Conservation (phyloP, 495 filamentous ascomycete genomes). For the Podospora anserina region DNA sequence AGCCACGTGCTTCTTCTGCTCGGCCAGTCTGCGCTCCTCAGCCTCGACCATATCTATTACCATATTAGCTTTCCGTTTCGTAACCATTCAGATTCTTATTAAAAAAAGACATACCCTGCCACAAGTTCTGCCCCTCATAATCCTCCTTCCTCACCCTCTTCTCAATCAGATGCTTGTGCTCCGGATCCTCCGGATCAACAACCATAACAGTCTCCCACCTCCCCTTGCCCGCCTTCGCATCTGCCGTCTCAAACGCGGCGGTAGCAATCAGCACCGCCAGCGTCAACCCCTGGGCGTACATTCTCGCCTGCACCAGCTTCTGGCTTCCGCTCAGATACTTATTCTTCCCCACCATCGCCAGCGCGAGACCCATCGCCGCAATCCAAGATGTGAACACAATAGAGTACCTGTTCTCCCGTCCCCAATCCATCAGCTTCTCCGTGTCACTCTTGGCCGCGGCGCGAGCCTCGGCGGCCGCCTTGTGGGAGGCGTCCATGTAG, state of each 20-base stretch:
- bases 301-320: conserved; percentile 95
- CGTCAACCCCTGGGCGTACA: conserved; percentile 96
- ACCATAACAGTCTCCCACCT: conserved; percentile 71
- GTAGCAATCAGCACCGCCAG: conserved; percentile 82
- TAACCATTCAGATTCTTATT: neutral
- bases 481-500: conserved; percentile 61
- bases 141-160: conserved; percentile 69
- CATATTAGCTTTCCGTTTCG: conserved; percentile 15
- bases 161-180: conserved; percentile 68
- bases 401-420: conserved; percentile 78
- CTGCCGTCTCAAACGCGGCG: conserved; percentile 84
- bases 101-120: conserved; percentile 60
- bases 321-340: conserved; percentile 70
- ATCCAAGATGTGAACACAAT: conserved; percentile 86
- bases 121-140: conserved; percentile 77
- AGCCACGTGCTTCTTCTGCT: conserved; percentile 49
- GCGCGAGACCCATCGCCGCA: conserved; percentile 71
- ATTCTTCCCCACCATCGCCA: conserved; percentile 75
- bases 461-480: conserved; percentile 41
- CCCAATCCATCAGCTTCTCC: conserved; percentile 54
- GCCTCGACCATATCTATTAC: conserved; percentile 69
- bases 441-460: conserved; percentile 36
- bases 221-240: conserved; percentile 72
- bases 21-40: conserved; percentile 65
- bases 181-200: conserved; percentile 66